These are phyloP conservation scores for Podila horticola DNA, from an alignment of 192 early-diverging fungal species.

Conservation along the genomic window DNA sequence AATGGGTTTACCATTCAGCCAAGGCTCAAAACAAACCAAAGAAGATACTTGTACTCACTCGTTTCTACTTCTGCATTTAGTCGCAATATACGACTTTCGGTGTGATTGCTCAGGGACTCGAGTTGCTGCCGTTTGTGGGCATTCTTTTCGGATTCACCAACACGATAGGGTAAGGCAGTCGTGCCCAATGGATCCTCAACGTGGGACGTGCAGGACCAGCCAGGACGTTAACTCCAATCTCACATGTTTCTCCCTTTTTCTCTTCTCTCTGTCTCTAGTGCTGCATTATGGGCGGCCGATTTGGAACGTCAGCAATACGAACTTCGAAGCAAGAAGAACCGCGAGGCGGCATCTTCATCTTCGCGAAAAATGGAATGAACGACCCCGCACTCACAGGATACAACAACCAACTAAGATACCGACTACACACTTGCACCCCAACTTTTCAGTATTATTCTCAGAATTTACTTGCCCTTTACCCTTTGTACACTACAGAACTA, in stretches of 20 bases:
- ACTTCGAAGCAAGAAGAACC: conserved; percentile 27
- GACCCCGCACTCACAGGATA: too few species aligned
- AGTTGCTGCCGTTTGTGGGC: conserved; percentile 57
- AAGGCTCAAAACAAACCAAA: too few species aligned
- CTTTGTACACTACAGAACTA: not conserved
- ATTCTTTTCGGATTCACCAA: conserved; percentile 62
- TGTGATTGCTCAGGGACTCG: conserved; percentile 55
- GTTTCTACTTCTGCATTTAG: not conserved
- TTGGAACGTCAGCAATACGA: conserved; percentile 43
- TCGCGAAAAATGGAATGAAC: not conserved
- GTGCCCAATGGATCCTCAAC: not conserved
- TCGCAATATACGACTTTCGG: conserved; percentile 55
- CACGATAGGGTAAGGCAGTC: conserved; percentile 57
- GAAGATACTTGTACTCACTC: too few species aligned
- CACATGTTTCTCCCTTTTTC: not conserved
- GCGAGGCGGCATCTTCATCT: conserved; percentile 2
- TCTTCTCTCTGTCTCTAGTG: conserved; percentile 8
- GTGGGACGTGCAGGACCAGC: not conserved
- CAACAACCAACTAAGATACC: not conserved
- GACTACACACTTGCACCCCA: too few species aligned
- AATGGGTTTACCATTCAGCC: not conserved
- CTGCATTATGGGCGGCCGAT: conserved; percentile 48
- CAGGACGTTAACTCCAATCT: not conserved
- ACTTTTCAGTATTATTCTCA: not conserved
- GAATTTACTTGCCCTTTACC: not conserved